Conservation (phyloP, 305 asterid genomes). For the Solanum hybrid region DNA sequence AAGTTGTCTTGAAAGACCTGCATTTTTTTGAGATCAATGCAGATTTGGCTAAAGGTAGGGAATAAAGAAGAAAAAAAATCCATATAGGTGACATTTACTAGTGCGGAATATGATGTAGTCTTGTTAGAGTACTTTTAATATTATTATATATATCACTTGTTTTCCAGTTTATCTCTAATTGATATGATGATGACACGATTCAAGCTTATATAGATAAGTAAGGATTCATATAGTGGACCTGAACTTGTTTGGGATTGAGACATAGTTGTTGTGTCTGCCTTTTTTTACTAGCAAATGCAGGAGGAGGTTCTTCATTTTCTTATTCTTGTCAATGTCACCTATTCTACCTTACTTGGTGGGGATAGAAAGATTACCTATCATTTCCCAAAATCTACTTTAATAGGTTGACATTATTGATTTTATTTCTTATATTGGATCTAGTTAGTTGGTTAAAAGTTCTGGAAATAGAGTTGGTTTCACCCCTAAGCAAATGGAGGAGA, state of each 20-base stretch:
- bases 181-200: not conserved
- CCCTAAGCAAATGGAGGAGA: not conserved
- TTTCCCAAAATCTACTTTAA: not conserved
- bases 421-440: not conserved
- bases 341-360: not conserved
- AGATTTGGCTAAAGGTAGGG: not conserved
- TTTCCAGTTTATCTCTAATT: not conserved
- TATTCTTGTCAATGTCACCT: not conserved
- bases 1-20: not conserved
- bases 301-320: not conserved
- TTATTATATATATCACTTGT: not conserved
- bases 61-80: not conserved
- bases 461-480: not conserved
- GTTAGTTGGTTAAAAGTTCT: not conserved
- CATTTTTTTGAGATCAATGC: not conserved
- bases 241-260: not conserved
- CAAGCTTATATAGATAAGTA: not conserved
- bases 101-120: not conserved
- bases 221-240: not conserved
- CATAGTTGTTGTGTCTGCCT: not conserved
- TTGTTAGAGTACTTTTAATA: not conserved
- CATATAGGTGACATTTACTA: not conserved
- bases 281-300: not conserved
- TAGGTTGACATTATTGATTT: not conserved
- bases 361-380: not conserved